phyloP scores from a whole-genome alignment of 2,329 filamentous ascomycete genomes.

The Cladobotryum protrusum region DNA sequence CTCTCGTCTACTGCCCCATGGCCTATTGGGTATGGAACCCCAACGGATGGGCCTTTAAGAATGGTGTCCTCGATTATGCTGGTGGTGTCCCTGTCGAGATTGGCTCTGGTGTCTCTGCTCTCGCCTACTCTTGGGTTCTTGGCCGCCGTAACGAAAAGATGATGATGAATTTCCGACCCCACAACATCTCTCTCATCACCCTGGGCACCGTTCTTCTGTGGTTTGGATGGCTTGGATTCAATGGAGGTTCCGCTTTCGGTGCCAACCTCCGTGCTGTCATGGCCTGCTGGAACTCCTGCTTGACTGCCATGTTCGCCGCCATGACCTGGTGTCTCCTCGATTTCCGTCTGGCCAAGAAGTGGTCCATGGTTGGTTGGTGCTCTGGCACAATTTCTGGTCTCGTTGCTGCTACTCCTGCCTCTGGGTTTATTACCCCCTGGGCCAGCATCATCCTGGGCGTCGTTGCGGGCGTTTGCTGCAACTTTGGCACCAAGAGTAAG shows the following conservation, averaged over 20 bases:
- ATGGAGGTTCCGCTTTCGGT: constrained; percentile 90
- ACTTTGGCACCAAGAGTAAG: constrained; percentile 58
- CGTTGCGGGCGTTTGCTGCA: constrained; percentile 58
- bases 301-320: constrained; percentile 85
- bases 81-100: constrained; percentile 98
- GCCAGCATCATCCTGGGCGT: constrained; percentile 61
- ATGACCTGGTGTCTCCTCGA: constrained; percentile 95
- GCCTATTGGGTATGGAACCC: constrained; percentile 96
- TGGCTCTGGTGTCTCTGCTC: constrained; percentile 81
- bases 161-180: constrained; percentile 99
- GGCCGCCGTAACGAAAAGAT: constrained; percentile 96
- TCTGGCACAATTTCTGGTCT: constrained; percentile 66
- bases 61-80: constrained; percentile 92
- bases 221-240: constrained; percentile 99
- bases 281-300: constrained; percentile 96
- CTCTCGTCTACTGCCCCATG: constrained; percentile 92
- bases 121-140: constrained; percentile 93
- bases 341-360: constrained; percentile 89
- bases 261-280: constrained; percentile 90
- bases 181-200: constrained; percentile 96
- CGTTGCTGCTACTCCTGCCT: constrained; percentile 63
- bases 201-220: constrained; percentile 92
- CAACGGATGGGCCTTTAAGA: constrained; percentile 87
- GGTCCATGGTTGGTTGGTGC: constrained; percentile 75
- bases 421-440: constrained; percentile 63